A percentile compares a stretch with the other conserved stretches of the same genome.
Conservation (phyloP, 192 early-diverging fungal species). For the Mortierella antarctica region DNA sequence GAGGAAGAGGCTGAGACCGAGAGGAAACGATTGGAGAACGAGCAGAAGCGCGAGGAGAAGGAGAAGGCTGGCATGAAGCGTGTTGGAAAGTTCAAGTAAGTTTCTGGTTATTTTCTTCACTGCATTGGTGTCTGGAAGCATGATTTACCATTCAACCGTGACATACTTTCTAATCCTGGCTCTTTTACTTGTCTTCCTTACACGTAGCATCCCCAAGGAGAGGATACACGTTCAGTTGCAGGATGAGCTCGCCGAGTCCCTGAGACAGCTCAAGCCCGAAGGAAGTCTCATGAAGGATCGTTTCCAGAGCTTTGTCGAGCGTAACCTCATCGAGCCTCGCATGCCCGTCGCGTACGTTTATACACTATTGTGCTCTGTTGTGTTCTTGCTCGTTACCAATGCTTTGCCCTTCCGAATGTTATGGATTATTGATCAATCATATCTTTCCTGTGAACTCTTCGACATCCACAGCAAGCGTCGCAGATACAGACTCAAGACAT, state of each 20-base stretch:
- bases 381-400: not conserved
- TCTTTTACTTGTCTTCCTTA: slow-evolving; percentile 2
- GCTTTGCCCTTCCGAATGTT: not conserved
- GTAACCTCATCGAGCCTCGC: slow-evolving; percentile 67
- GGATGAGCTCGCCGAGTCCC: slow-evolving; percentile 65
- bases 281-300: slow-evolving; percentile 69
- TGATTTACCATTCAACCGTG: not conserved
- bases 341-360: slow-evolving; percentile 54
- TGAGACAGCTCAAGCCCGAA: slow-evolving; percentile 67
- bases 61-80: slow-evolving; percentile 54
- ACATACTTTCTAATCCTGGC: not conserved
- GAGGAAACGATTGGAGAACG: slow-evolving; percentile 29
- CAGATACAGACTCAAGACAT: slow-evolving; percentile 64
- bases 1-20: slow-evolving; percentile 48
- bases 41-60: slow-evolving; percentile 40
- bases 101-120: not conserved
- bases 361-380: not conserved
- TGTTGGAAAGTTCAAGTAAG: slow-evolving; percentile 54
- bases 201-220: slow-evolving; percentile 46
- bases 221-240: slow-evolving; percentile 55
- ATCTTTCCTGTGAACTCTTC: not conserved
- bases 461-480: slow-evolving; percentile 26
- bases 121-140: not conserved
- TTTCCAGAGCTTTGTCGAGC: slow-evolving; percentile 62
- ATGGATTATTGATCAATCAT: too few relatives aligned